Evolutionary conservation across 179 eudicot genomes (phyloP).

Genomic region (Corrigiola litoralis): DNA sequence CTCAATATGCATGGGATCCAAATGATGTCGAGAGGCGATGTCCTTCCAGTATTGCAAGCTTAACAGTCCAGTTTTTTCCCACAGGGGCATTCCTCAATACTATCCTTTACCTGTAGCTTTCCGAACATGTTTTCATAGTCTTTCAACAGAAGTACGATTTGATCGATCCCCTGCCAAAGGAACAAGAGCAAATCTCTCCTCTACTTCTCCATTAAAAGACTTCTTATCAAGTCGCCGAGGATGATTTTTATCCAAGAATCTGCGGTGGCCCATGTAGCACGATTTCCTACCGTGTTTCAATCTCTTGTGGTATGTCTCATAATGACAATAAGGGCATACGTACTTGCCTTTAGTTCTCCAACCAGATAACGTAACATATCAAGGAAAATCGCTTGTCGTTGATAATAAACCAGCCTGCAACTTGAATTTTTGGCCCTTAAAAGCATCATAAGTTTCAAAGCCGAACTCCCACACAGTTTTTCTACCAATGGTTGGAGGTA

Average conservation of each 20-base stretch:
- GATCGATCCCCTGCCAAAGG: background rate
- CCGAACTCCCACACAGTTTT: conserved; percentile 10
- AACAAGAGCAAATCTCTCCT: background rate
- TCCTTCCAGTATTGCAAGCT: conserved; percentile 20
- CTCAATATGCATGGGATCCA: conserved; percentile 37
- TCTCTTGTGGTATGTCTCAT: conserved; percentile 1
- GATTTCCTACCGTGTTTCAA: conserved; percentile 4
- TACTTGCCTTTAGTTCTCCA: conserved; percentile 6
- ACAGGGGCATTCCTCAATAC: conserved; percentile 1
- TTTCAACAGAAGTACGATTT: background rate
- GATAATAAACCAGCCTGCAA: conserved; percentile 2
- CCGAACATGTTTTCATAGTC: conserved; percentile 9
- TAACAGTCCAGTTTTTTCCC: conserved; percentile 11
- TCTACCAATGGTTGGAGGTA: background rate
- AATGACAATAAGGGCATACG: background rate
- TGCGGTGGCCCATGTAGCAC: conserved; percentile 11
- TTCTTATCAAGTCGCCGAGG: conserved; percentile 7
- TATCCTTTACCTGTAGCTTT: background rate
- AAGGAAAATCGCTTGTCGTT: conserved; percentile 16
- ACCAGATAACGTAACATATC: conserved; percentile 8
- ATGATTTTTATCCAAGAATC: conserved; percentile 9
- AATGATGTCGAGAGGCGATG: conserved; percentile 9
- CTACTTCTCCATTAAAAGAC: conserved; percentile 3
- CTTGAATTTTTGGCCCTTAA: background rate
- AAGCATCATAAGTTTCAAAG: conserved; percentile 1